Base-by-base conservation (phyloP, 202 grass and related monocot species). In the Panicum hallii region DNA sequence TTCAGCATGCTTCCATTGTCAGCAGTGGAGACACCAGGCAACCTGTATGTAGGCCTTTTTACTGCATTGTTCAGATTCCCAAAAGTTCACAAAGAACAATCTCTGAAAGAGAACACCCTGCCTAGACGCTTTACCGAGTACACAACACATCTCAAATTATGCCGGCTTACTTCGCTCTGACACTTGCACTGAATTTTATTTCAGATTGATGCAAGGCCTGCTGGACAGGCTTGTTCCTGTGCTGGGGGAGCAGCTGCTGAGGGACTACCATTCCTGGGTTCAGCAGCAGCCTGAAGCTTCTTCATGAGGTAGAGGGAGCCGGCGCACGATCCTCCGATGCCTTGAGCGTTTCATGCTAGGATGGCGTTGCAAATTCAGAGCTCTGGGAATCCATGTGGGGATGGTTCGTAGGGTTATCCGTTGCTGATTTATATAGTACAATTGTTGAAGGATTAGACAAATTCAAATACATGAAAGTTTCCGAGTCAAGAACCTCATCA, bases 1-100 rank as follows among this genome's bases (percentile, higher is more conserved):
- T 99, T 99, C 75, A 96, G 79, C 67, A 72, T 99, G 87, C 93
- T 99, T 83, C 97, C 97, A 9, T 28, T 99, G 68, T 94, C 93
- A 66, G 97, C 90, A 9, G 93, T 96, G 60, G 93, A 99, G 85
- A 96, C 87, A 81, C 91, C 97, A 28, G 93, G 97, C 41, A 99
- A 94, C 49, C 32, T 99, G 88, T 97, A 97, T 20, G 67, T 82
- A 90, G 79, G 36, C 30, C 45, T 56, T 20, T 64, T 20, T 64
- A 30, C 41, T 61, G 22, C 46, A 75, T 52, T 34, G 28, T 67
- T 78, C 14, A 78, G 80, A 13, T 32, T 61, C 41, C 11, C 26
- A 11, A 68, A 13, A 7, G 42, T 75, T 66, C 36, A 62, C 3
- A 63, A 1, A 67, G 28, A 46, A n/a, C 22, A 50, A 74, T 34